phyloP scores from a whole-genome alignment of 345 rosid genomes.

The Streptanthus diversifolius region DNA sequence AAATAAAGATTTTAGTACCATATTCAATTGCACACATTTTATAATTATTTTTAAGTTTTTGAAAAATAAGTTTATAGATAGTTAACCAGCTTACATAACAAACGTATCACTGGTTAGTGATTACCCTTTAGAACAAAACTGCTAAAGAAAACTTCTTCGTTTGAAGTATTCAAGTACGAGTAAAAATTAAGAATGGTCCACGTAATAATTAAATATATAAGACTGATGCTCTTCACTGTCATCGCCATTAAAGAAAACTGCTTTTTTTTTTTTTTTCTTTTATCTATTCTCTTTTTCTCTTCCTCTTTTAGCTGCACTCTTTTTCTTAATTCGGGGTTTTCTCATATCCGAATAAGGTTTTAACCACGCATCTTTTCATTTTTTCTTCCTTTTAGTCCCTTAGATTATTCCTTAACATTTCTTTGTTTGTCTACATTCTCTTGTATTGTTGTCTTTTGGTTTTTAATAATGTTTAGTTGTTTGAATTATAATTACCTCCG shows the following conservation, averaged over 20 bases:
- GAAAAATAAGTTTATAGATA: not conserved
- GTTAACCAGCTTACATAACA: not conserved
- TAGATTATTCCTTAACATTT: no score
- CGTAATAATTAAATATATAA: not conserved
- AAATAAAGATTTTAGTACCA: not conserved
- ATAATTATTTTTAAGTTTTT: not conserved
- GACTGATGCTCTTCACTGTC: not conserved
- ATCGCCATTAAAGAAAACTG: not conserved
- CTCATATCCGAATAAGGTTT: no score
- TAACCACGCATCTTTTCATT: no score
- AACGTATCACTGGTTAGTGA: not conserved
- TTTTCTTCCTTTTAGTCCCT: no score
- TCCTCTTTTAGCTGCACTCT: no score
- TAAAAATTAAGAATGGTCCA: not conserved
- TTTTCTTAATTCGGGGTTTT: no score
- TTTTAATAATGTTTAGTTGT: no score
- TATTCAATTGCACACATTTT: not conserved
- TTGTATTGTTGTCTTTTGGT: no score
- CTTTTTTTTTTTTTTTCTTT: no score
- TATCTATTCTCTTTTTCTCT: no score
- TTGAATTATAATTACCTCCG: no score
- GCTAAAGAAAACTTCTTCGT: not conserved
- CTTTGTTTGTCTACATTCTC: no score
- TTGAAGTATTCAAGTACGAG: constrained; percentile 15
- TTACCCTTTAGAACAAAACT: not conserved